Evolutionary conservation across 1,284 basidiomycete genomes (phyloP).

Genomic region (Trametes pubescens): DNA sequence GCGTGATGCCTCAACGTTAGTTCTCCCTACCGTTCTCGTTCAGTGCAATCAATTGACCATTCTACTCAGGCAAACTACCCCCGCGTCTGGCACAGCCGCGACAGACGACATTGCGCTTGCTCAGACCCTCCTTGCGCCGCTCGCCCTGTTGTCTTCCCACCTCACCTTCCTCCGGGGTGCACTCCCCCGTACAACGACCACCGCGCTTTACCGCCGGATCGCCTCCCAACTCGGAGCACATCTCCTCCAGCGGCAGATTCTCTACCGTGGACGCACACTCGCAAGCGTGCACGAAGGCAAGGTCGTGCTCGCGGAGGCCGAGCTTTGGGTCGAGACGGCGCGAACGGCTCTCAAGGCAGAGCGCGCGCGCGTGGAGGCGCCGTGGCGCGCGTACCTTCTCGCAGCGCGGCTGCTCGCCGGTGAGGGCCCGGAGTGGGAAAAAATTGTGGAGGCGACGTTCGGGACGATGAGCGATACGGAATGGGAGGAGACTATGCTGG

Average conservation of each 20-base stretch:
- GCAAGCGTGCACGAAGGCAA: conserved; percentile 64
- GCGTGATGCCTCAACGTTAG: conserved; percentile 33
- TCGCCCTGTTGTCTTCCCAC: conserved; percentile 79
- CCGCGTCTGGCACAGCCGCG: conserved; percentile 12
- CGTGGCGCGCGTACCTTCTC: conserved; percentile 77
- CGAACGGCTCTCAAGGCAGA: conserved; percentile 57
- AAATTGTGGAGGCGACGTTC: conserved; percentile 54
- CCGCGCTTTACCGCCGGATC: conserved; percentile 74
- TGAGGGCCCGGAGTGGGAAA: conserved; percentile 59
- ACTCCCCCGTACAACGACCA: conserved; percentile 63
- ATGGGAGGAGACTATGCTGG: conserved; percentile 51
- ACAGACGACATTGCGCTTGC: conserved; percentile 63
- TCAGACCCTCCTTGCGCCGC: conserved; percentile 71
- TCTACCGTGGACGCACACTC: conserved; percentile 73
- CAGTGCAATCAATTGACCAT: not conserved
- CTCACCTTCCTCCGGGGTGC: conserved; percentile 67
- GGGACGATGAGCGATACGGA: conserved; percentile 48
- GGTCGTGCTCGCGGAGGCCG: conserved; percentile 70
- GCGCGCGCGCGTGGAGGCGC: conserved; percentile 52
- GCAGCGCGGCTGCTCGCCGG: conserved; percentile 71
- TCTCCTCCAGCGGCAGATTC: conserved; percentile 82
- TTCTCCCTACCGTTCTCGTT: conserved; percentile 1
- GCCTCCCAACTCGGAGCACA: conserved; percentile 73
- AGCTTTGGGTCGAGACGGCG: conserved; percentile 83
- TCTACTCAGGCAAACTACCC: conserved; percentile 39